Conservation (phyloP, 2,329 filamentous ascomycete genomes). For the Pyrenophora graminea region DNA sequence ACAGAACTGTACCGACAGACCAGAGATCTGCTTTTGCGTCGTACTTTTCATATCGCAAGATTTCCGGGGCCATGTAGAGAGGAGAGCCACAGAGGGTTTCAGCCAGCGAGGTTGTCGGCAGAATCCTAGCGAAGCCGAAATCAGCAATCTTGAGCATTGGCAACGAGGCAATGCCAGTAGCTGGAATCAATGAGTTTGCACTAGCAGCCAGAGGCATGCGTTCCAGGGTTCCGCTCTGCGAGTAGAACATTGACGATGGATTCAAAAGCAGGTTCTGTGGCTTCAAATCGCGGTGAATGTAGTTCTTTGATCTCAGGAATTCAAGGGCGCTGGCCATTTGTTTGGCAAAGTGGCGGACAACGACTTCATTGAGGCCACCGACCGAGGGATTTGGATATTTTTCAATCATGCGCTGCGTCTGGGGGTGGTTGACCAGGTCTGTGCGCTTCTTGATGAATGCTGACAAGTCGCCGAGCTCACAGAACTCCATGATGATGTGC, state of each 20-base stretch:
- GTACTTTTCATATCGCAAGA: slow-evolving; percentile 94
- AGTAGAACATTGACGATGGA: slow-evolving; percentile 74
- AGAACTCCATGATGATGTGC: slow-evolving; percentile 98
- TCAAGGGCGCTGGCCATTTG: slow-evolving; percentile 90
- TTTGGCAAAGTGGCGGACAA: slow-evolving; percentile 93
- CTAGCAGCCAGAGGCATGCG: slow-evolving; percentile 76
- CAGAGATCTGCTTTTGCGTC: slow-evolving; percentile 96
- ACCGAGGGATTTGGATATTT: slow-evolving; percentile 86
- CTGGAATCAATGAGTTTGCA: slow-evolving; percentile 78
- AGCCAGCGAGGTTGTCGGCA: slow-evolving; percentile 87
- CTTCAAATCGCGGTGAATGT: slow-evolving; percentile 96
- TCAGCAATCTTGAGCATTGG: slow-evolving; percentile 98
- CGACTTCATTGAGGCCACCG: slow-evolving; percentile 93
- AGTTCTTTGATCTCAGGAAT: slow-evolving; percentile 81
- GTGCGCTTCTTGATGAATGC: slow-evolving; percentile 95
- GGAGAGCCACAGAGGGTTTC: slow-evolving; percentile 97
- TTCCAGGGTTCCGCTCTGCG: slow-evolving; percentile 51
- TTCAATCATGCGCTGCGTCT: slow-evolving; percentile 85
- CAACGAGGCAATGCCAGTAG: slow-evolving; percentile 78
- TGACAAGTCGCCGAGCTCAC: slow-evolving; percentile 90
- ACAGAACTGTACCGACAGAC: slow-evolving; percentile 95
- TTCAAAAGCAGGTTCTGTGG: slow-evolving; percentile 93
- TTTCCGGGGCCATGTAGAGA: slow-evolving; percentile 98
- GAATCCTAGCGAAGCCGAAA: slow-evolving; percentile 94
- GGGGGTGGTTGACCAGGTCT: slow-evolving; percentile 75